Base-by-base conservation (phyloP, 176 grass and related monocot genomes). In the Puya raimondii region DNA sequence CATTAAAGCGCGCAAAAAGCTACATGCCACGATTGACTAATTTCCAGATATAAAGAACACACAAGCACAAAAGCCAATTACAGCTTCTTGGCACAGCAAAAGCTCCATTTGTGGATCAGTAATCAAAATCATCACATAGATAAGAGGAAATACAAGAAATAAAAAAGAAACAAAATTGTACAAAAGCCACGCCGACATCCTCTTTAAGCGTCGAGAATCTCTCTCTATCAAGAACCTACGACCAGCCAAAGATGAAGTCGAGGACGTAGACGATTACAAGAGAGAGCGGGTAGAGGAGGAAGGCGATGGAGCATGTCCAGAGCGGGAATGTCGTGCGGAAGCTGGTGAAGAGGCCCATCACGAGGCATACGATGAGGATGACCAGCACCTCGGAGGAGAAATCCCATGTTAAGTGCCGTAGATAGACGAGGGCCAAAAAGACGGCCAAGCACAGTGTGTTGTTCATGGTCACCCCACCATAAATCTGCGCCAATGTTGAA, bases 391-490 rank as follows among this genome's bases (percentile, higher is more conserved):
- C 94, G 4, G 94, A 83, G 0, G 94, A 87, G 82, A 97, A 97
- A 51, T 97, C 89, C 94, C 94, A 97, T 0, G 86, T 93, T 53
- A 97, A 72, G 59, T 85, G 72, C 67, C 94, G 72, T 73, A 81
- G 16, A 67, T 88, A 97, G 67, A 97, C 91, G 50, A 97, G 73
- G 47, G 94, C 71, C 71, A 97, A 82, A 72, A 97, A 97, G 51
- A 97, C 84, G 2, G 84, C 88, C 72, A 96, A 53, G 50, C 94
- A 99, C 23, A 99, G 75, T 5, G 89, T 93, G 84, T 99, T 99
- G 75, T 99, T 99, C 94, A 93, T 99, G 14, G 94, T 93, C 57
- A 88, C 94, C 50, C 84, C 89, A 18, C 94, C 94, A 64, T 99
- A 99, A 64, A 99, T 80, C 94, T 99, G 81, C 68, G 64, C 33